Conservation (phyloP, 2,329 filamentous ascomycete species). For the Fusarium goolgardi region DNA sequence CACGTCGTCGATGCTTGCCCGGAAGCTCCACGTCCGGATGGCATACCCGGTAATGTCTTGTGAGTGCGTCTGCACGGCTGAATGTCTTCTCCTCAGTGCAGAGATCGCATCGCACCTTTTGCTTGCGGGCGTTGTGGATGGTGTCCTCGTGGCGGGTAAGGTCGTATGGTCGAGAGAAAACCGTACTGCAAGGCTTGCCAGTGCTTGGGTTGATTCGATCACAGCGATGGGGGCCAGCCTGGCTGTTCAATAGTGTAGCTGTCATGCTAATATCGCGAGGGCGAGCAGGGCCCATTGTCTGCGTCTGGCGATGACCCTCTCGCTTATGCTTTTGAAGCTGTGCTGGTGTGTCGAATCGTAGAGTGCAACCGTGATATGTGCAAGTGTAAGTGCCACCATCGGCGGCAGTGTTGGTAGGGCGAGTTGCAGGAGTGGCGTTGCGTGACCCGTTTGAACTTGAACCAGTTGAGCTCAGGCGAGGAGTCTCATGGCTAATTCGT, state of each 20-base stretch:
- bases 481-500: constrained; percentile 50
- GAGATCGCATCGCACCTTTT: constrained; percentile 91
- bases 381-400: constrained; percentile 95
- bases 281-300: constrained; percentile 52
- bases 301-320: constrained; percentile 87
- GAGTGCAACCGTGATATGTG: constrained; percentile 90
- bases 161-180: constrained; percentile 96
- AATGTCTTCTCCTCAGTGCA: constrained; percentile 98
- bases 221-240: constrained; percentile 93
- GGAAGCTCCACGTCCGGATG: constrained; percentile 67
- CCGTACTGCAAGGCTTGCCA: constrained; percentile 91
- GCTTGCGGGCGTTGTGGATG: constrained; percentile 93
- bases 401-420: constrained; percentile 73
- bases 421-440: constrained; percentile 50
- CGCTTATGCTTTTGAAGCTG: constrained; percentile 95
- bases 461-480: constrained; percentile 58
- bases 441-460: constrained; percentile 52
- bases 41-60: constrained; percentile 92
- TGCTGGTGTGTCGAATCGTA: constrained; percentile 87
- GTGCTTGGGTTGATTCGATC: constrained; percentile 94
- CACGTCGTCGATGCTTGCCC: constrained; percentile 37
- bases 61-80: constrained; percentile 92
- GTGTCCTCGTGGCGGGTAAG: constrained; percentile 96
- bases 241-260: constrained; percentile 77
- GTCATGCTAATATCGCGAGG: constrained; percentile 56